phyloP scores from a whole-genome alignment of 1,284 basidiomycete species.

The Ganoderma lingzhi region DNA sequence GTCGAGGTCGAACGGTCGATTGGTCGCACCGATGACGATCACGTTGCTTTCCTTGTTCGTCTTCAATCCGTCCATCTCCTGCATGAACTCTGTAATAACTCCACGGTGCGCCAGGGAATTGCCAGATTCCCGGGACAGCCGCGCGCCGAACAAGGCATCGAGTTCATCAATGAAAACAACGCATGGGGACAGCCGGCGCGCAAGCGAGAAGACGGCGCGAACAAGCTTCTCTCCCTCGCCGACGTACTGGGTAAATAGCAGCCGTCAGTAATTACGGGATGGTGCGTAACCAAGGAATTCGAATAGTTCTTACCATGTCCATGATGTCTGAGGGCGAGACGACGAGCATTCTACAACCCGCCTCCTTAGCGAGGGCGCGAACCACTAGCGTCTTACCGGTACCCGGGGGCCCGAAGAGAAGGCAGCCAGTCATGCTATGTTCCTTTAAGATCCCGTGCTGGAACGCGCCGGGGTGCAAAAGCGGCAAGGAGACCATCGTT shows the following conservation, averaged over 20 bases:
- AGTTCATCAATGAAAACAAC: conserved; percentile 98
- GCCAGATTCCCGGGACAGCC: conserved; percentile 84
- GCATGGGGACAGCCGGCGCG: conserved; percentile 88
- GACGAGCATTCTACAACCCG: conserved; percentile 88
- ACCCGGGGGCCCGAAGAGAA: conserved; percentile 91
- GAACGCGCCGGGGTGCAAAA: conserved; percentile 92
- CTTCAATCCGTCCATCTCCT: conserved; percentile 96
- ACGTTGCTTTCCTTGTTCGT: conserved; percentile 84
- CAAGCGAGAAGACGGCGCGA: conserved; percentile 89
- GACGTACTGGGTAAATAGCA: conserved; percentile 69
- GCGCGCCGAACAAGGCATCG: conserved; percentile 92
- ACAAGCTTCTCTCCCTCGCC: conserved; percentile 97
- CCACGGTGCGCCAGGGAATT: conserved; percentile 86
- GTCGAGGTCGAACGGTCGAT: conserved; percentile 86
- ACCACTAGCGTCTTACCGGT: conserved; percentile 93
- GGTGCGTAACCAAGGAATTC: neutral
- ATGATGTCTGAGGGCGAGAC: conserved; percentile 87
- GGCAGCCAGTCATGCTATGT: conserved; percentile 87
- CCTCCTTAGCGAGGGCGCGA: conserved; percentile 91
- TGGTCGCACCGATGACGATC: conserved; percentile 95
- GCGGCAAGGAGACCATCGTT: conserved; percentile 90
- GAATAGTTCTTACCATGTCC: conserved; percentile 74
- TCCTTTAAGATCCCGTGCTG: conserved; percentile 91
- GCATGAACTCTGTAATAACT: conserved; percentile 96
- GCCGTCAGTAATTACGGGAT: conserved; percentile 1